phyloP scores from a whole-genome alignment of 257 asterid genomes.

The Plantago elongata region DNA sequence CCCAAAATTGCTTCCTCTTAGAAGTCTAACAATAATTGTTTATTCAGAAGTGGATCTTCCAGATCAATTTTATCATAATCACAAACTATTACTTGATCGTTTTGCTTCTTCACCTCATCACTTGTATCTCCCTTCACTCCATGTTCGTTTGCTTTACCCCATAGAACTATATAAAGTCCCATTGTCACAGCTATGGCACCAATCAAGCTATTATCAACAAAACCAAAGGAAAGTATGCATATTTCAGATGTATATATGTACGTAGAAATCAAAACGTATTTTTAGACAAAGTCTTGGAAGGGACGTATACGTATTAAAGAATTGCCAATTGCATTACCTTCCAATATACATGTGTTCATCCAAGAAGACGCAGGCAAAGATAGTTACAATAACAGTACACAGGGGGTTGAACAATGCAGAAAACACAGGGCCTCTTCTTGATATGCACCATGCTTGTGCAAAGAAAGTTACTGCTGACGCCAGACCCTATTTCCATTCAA shows the following conservation, averaged over 20 bases:
- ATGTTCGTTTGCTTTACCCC: slow-evolving; percentile 68
- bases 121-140: slow-evolving; percentile 1
- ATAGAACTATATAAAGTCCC: slow-evolving; percentile 63
- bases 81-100: slow-evolving; percentile 9
- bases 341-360: slow-evolving; percentile 65
- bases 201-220: slow-evolving; percentile 28
- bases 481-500: slow-evolving; percentile 1
- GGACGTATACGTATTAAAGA: not conserved
- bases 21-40: not conserved
- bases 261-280: too few species aligned
- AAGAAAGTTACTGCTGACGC: slow-evolving; percentile 43
- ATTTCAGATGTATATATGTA: too few species aligned
- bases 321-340: slow-evolving; percentile 35
- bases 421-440: slow-evolving; percentile 49
- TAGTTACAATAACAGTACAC: slow-evolving; percentile 43
- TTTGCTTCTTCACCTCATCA: slow-evolving; percentile 2
- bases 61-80: slow-evolving; percentile 22
- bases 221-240: not conserved
- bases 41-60: slow-evolving; percentile 40
- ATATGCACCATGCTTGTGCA: slow-evolving; percentile 55
- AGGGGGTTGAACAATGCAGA: slow-evolving; percentile 58
- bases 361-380: slow-evolving; percentile 42
- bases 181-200: slow-evolving; percentile 60
- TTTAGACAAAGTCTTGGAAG: too few species aligned
- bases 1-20: not conserved